These are phyloP conservation scores for Solanum acaule DNA, from an alignment of 257 asterid species.

Conservation along the genomic window DNA sequence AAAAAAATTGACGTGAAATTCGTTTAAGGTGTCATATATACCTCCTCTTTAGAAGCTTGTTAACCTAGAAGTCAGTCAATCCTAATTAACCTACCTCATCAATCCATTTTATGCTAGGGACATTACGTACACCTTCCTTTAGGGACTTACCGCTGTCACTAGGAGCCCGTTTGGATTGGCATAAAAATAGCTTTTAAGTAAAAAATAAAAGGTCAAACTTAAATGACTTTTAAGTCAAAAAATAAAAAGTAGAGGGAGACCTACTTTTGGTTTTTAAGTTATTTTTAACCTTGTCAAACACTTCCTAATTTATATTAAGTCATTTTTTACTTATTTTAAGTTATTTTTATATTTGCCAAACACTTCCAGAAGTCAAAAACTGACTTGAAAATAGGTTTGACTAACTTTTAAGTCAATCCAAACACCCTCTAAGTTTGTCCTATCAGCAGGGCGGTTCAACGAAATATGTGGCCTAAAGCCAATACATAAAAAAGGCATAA, in stretches of 20 bases:
- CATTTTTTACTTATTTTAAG: too few relatives aligned
- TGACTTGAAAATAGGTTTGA: neutral
- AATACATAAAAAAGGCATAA: neutral
- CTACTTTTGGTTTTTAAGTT: neutral
- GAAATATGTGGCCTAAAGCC: neutral
- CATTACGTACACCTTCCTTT: neutral
- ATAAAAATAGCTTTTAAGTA: too few relatives aligned
- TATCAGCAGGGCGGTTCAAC: neutral
- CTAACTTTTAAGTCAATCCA: too few relatives aligned
- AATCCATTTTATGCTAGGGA: neutral
- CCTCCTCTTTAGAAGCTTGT: neutral
- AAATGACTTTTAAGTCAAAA: neutral
- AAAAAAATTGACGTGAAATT: too few relatives aligned
- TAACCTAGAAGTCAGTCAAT: neutral
- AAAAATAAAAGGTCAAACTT: neutral
- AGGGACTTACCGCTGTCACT: neutral
- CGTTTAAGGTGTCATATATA: too few relatives aligned
- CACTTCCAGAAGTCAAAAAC: neutral
- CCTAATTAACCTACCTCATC: neutral
- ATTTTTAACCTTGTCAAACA: too few relatives aligned
- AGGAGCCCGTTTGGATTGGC: neutral
- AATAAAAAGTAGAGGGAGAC: fast-evolving
- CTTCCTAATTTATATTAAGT: too few relatives aligned
- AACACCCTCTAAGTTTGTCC: too few relatives aligned
- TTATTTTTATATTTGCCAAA: neutral